Evolutionary conservation across 2,329 filamentous ascomycete genomes (phyloP).

Genomic region (Aureobasidium subglaciale): DNA sequence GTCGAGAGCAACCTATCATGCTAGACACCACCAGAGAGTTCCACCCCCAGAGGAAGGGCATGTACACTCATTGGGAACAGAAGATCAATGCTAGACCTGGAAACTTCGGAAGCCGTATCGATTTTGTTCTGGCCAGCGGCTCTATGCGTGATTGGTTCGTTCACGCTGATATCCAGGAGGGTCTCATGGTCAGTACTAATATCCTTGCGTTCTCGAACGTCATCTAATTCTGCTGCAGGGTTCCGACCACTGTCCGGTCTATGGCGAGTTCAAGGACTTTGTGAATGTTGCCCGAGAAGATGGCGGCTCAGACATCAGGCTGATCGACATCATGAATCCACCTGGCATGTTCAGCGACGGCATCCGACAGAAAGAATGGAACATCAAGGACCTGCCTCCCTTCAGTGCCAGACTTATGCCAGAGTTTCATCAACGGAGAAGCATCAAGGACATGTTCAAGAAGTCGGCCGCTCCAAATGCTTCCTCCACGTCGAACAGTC

Average conservation of each 20-base stretch:
- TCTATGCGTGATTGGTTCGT: constrained; percentile 74
- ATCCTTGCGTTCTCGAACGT: neutral
- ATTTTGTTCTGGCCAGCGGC: constrained; percentile 81
- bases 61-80: constrained; percentile 98
- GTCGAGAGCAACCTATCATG: constrained; percentile 62
- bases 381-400: constrained; percentile 58
- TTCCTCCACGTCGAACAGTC: neutral
- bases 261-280: constrained; percentile 60
- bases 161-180: constrained; percentile 83
- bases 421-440: constrained; percentile 78
- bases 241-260: constrained; percentile 95
- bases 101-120: constrained; percentile 87
- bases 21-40: constrained; percentile 80
- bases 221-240: constrained; percentile 43
- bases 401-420: constrained; percentile 77
- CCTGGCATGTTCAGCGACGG: constrained; percentile 63
- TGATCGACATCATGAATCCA: constrained; percentile 73
- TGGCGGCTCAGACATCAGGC: constrained; percentile 35
- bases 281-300: constrained; percentile 45
- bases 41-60: constrained; percentile 70
- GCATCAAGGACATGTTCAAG: constrained; percentile 90
- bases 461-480: constrained; percentile 28
- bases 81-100: constrained; percentile 92
- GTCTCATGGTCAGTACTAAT: constrained; percentile 56
- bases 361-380: constrained; percentile 59